These are phyloP conservation scores for Podila epigama DNA, from an alignment of 192 early-diverging fungal genomes.

Conservation along the genomic window DNA sequence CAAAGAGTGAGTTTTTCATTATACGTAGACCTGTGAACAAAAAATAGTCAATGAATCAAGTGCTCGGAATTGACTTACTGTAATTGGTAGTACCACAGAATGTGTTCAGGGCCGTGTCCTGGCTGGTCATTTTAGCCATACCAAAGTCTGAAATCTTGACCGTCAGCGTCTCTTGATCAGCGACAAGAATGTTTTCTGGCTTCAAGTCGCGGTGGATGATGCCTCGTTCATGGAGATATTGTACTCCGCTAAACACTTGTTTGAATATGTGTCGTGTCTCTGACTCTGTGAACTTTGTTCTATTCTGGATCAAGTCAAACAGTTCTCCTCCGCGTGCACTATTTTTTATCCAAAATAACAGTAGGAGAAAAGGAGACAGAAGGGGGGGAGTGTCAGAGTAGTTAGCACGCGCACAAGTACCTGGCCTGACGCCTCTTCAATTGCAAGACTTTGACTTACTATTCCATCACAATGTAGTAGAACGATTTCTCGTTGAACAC, in stretches of 20 bases:
- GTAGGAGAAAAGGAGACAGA: not conserved
- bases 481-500: slow-evolving; percentile 21
- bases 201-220: slow-evolving; percentile 97
- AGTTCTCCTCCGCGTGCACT: slow-evolving; percentile 89
- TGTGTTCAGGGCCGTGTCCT: slow-evolving; percentile 71
- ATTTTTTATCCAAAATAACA: not conserved
- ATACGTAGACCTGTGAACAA: not conserved
- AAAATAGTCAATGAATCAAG: not conserved
- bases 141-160: slow-evolving; percentile 98
- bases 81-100: slow-evolving; percentile 91
- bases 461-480: slow-evolving; percentile 38
- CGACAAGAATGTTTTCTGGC: slow-evolving; percentile 75
- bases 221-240: slow-evolving; percentile 83
- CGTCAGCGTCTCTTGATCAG: slow-evolving; percentile 56
- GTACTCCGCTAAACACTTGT: slow-evolving; percentile 80
- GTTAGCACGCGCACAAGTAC: not conserved
- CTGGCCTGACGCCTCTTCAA: not conserved
- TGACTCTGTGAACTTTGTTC: slow-evolving; percentile 74
- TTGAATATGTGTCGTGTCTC: slow-evolving; percentile 82
- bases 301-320: slow-evolving; percentile 89
- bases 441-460: slow-evolving; percentile 32
- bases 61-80: slow-evolving; percentile 34
- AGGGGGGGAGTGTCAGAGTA: not conserved
- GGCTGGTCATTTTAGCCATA: slow-evolving; percentile 69
- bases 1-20: not conserved